Percentiles rank a stretch among this genome's conserved stretches.
Evolutionary conservation across 305 asterid species (phyloP).

Genomic region (Rubia balearica): DNA sequence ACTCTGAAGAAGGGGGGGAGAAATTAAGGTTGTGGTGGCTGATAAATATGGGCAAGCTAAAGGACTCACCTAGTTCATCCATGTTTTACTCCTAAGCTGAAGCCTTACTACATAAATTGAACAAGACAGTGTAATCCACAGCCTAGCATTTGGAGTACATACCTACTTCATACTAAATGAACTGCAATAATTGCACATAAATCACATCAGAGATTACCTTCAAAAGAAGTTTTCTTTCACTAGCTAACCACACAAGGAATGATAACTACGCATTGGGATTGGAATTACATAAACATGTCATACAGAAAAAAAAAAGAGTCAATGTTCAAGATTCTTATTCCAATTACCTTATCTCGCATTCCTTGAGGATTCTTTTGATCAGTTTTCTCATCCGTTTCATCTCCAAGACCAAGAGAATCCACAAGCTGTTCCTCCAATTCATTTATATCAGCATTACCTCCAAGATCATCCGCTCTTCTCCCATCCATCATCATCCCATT

Average conservation of each 20-base stretch:
- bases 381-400: conserved; percentile 42
- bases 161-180: background rate
- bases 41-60: background rate
- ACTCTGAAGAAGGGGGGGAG: too few relatives aligned
- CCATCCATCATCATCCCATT: conserved; percentile 20
- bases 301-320: background rate
- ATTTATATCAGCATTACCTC: conserved; percentile 29
- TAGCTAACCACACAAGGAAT: background rate
- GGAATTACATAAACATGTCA: background rate
- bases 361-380: conserved; percentile 38
- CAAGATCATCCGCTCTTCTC: conserved; percentile 19
- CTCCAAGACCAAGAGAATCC: conserved; percentile 47
- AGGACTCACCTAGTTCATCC: background rate
- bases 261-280: background rate
- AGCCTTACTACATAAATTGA: background rate
- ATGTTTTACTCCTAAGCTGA: background rate
- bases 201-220: background rate
- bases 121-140: background rate
- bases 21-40: too few relatives aligned
- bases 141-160: background rate
- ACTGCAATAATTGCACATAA: background rate
- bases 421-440: conserved; percentile 48
- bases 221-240: background rate
- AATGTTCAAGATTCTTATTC: background rate
- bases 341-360: conserved; percentile 59